Conservation (phyloP, 2,329 filamentous ascomycete genomes). For the Sphaerostilbella broomeana region DNA sequence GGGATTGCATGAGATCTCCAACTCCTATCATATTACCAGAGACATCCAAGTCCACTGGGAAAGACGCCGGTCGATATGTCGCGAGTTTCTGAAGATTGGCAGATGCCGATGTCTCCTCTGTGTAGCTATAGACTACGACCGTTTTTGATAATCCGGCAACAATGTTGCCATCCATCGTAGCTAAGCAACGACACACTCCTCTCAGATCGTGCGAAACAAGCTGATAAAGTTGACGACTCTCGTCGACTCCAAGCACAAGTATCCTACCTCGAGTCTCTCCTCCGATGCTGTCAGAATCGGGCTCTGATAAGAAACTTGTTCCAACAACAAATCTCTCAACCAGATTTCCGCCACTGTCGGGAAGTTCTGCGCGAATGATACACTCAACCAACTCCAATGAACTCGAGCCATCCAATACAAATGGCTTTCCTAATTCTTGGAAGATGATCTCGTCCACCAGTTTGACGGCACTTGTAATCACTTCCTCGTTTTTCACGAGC, state of each 20-base stretch:
- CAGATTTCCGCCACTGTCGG: conserved; percentile 46
- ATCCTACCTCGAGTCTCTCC: conserved; percentile 63
- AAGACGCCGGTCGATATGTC: conserved; percentile 73
- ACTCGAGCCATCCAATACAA: conserved; percentile 46
- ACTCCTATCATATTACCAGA: conserved; percentile 71
- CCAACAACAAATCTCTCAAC: conserved; percentile 86
- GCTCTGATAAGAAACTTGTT: conserved; percentile 68
- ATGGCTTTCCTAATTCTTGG: conserved; percentile 63
- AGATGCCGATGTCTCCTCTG: conserved; percentile 47
- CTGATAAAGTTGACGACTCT: conserved; percentile 64
- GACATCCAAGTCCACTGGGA: conserved; percentile 74
- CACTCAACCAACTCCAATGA: conserved; percentile 72
- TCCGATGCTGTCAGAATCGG: conserved; percentile 40
- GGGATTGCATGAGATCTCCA: conserved; percentile 88
- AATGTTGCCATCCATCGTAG: conserved; percentile 67
- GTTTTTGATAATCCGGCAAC: conserved; percentile 89
- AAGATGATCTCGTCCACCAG: conserved; percentile 90
- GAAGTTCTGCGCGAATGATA: conserved; percentile 69
- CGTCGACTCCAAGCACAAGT: conserved; percentile 74
- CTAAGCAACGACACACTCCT: conserved; percentile 74
- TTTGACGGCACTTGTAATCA: conserved; percentile 72
- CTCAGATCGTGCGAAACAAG: conserved; percentile 64
- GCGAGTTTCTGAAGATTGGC: conserved; percentile 63
- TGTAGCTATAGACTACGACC: conserved; percentile 54
- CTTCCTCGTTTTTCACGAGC: conserved; percentile 63